Conservation (phyloP, 129 eudicot genomes). For the Ambrosia artemisiifolia region DNA sequence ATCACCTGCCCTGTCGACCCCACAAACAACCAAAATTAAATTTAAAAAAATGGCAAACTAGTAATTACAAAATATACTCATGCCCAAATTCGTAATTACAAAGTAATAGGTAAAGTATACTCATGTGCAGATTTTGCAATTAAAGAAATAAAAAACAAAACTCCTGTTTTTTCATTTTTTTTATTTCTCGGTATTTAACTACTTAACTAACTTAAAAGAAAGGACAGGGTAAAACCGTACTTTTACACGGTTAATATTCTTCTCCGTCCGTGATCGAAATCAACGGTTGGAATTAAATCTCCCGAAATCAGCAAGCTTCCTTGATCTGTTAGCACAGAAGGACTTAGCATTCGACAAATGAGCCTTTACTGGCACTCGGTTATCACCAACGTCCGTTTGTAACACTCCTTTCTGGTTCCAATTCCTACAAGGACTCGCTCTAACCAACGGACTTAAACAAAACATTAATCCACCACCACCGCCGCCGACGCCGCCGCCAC, state of each 20-base stretch:
- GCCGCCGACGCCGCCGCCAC: slow-evolving; percentile 24
- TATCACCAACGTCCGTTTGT: slow-evolving; percentile 45
- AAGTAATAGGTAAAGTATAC: slow-evolving; percentile 19
- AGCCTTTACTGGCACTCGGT: slow-evolving; percentile 44
- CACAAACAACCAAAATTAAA: slow-evolving; percentile 11
- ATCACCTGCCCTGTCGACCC: slow-evolving; percentile 20
- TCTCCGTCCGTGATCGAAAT: slow-evolving; percentile 22
- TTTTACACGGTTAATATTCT: slow-evolving; percentile 31
- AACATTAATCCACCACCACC: slow-evolving; percentile 39
- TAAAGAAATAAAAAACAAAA: neutral
- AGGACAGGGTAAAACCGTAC: slow-evolving; percentile 49
- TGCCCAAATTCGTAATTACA: slow-evolving; percentile 25
- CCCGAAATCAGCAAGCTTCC: slow-evolving; percentile 76
- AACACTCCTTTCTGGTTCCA: slow-evolving; percentile 56
- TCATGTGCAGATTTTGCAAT: slow-evolving; percentile 23
- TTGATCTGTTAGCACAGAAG: slow-evolving; percentile 72
- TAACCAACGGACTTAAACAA: slow-evolving; percentile 65
- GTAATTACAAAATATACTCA: slow-evolving; percentile 33
- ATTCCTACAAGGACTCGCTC: slow-evolving; percentile 64
- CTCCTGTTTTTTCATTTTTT: neutral
- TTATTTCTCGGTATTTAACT: slow-evolving; percentile 6
- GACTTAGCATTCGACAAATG: slow-evolving; percentile 47
- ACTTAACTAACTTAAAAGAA: neutral
- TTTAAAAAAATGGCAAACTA: neutral
- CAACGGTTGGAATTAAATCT: slow-evolving; percentile 51